phyloP scores from a whole-genome alignment of 768 basidiomycete genomes.

The Mycena crocata region DNA sequence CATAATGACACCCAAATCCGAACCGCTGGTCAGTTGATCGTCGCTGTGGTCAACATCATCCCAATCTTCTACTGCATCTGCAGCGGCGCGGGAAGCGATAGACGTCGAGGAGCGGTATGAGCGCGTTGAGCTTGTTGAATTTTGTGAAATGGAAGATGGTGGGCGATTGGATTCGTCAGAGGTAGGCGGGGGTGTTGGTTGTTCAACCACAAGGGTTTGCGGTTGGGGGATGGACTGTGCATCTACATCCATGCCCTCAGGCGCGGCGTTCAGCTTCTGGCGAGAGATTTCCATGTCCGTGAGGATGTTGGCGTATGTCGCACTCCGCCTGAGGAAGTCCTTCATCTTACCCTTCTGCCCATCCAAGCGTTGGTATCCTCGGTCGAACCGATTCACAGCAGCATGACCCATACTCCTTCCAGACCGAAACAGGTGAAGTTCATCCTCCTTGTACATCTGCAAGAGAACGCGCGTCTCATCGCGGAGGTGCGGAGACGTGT shows the following conservation, averaged over 20 bases:
- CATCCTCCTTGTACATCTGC: constrained; percentile 29
- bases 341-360: background rate
- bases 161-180: too few relatives aligned
- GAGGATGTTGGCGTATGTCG: background rate
- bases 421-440: constrained; percentile 36
- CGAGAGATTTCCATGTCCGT: background rate
- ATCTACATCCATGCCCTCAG: background rate
- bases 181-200: too few relatives aligned
- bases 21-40: background rate
- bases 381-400: constrained; percentile 24
- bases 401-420: constrained; percentile 31
- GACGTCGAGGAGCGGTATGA: background rate
- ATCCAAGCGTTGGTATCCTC: constrained; percentile 29
- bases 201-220: too few relatives aligned
- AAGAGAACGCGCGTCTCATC: constrained; percentile 27
- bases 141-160: too few relatives aligned
- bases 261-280: background rate
- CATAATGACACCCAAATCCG: background rate
- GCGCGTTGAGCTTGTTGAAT: background rate
- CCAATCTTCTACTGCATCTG: background rate
- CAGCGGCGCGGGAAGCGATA: background rate
- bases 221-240: too few relatives aligned
- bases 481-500: constrained; percentile 32
- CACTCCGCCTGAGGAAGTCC: background rate
- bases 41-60: constrained; percentile 8